Conservation (phyloP, 768 basidiomycete species). For the Amyloporia xantha region DNA sequence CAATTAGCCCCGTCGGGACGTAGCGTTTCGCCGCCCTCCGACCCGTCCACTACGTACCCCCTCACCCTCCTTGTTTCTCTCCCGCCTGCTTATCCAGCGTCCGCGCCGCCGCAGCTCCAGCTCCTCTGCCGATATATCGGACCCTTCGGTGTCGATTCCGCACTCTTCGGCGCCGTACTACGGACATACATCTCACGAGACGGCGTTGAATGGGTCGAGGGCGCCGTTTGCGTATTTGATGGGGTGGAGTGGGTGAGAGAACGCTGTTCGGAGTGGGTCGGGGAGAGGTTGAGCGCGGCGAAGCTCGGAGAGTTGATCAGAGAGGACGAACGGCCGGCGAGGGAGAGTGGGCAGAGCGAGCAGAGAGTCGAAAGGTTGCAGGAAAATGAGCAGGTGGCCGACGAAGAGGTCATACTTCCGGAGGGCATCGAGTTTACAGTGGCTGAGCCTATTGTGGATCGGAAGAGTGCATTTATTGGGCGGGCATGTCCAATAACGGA, state of each 20-base stretch:
- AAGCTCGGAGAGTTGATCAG: conserved; percentile 49
- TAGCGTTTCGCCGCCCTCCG: conserved; percentile 37
- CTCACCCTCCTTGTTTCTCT: conserved; percentile 36
- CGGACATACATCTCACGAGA: conserved; percentile 74
- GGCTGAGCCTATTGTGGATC: conserved; percentile 77
- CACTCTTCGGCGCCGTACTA: conserved; percentile 69
- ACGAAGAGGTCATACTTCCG: too few species aligned
- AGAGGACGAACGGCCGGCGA: conserved; percentile 34
- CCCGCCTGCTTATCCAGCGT: conserved; percentile 51
- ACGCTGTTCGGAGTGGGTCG: conserved; percentile 62
- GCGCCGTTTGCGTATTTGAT: conserved; percentile 79
- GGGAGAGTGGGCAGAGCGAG: conserved; percentile 32
- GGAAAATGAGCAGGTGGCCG: conserved; percentile 23
- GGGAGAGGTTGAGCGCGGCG: conserved; percentile 51
- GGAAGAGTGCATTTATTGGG: conserved; percentile 83
- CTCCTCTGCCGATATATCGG: conserved; percentile 81
- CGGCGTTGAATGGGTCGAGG: conserved; percentile 73
- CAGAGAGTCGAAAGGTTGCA: conserved; percentile 5
- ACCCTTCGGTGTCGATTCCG: conserved; percentile 65
- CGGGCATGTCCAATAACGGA: conserved; percentile 76
- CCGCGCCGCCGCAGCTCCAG: conserved; percentile 74
- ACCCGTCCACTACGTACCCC: conserved; percentile 1
- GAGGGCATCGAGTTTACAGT: conserved; percentile 60
- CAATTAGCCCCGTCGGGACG: conserved; percentile 1
- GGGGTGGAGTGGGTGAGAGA: conserved; percentile 75